A percentile compares a stretch with the other conserved stretches of the same genome.
These are phyloP conservation scores for Platanthera guangdongensis DNA, from an alignment of 106 monocot genomes.

Conservation along the genomic window DNA sequence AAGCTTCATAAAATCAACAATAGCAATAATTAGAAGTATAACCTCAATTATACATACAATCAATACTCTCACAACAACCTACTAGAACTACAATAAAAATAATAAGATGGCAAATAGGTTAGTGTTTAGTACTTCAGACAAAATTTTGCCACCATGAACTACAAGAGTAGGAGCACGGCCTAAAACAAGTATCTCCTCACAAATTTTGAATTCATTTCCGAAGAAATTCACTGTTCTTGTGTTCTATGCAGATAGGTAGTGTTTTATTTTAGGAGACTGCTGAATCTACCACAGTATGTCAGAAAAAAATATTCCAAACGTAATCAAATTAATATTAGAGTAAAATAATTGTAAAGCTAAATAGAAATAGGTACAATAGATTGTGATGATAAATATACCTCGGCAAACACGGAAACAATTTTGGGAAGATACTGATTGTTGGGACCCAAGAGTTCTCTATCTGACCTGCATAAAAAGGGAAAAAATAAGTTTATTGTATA, in stretches of 20 bases:
- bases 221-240: too few relatives aligned
- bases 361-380: not conserved
- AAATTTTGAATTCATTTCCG: too few relatives aligned
- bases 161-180: not conserved
- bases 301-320: not conserved
- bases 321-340: not conserved
- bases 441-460: constrained; percentile 75
- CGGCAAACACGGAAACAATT: constrained; percentile 77
- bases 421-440: constrained; percentile 88
- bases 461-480: constrained; percentile 40
- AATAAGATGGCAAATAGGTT: not conserved
- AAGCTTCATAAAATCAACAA: not conserved
- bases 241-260: too few relatives aligned
- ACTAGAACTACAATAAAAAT: not conserved
- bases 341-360: not conserved
- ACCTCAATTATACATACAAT: not conserved
- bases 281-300: not conserved
- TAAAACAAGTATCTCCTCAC: too few relatives aligned
- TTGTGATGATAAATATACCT: constrained; percentile 35
- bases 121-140: not conserved
- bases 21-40: not conserved
- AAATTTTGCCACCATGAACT: not conserved
- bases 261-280: not conserved
- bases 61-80: not conserved
- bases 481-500: not conserved